A percentile compares a stretch with the other conserved stretches of the same genome.
Evolutionary conservation across 257 asterid species (phyloP).

Genomic region (Nicotiana attenuata): DNA sequence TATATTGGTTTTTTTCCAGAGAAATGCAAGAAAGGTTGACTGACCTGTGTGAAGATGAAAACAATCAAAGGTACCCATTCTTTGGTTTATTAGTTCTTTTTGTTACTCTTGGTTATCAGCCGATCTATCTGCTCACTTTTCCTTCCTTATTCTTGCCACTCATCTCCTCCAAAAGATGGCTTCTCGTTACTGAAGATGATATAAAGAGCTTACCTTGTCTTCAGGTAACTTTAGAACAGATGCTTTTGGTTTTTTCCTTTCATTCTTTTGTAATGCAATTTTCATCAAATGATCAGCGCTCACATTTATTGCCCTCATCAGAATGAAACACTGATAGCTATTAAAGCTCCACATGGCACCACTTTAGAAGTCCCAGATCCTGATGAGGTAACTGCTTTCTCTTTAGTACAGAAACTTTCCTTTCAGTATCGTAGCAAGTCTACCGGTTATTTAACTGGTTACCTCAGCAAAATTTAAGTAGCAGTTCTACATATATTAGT

Average conservation of each 20-base stretch:
- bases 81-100: background rate
- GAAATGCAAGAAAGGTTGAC: slow-evolving; percentile 39
- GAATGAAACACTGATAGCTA: slow-evolving; percentile 88
- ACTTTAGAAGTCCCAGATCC: slow-evolving; percentile 96
- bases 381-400: slow-evolving; percentile 57
- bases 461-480: background rate
- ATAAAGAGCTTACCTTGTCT: slow-evolving; percentile 74
- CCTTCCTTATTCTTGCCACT: background rate
- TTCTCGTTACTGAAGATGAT: slow-evolving; percentile 86
- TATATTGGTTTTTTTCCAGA: slow-evolving; percentile 20
- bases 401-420: background rate
- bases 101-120: background rate
- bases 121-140: slow-evolving; percentile 6
- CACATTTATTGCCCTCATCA: slow-evolving; percentile 21
- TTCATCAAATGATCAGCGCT: background rate
- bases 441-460: background rate
- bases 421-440: background rate
- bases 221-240: slow-evolving; percentile 45
- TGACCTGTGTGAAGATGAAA: slow-evolving; percentile 42
- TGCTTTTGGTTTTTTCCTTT: background rate
- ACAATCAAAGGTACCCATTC: slow-evolving; percentile 30
- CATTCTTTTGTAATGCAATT: background rate
- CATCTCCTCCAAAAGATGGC: slow-evolving; percentile 52
- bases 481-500: background rate
- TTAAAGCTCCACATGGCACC: slow-evolving; percentile 97